These are phyloP conservation scores for Lepidium africanum DNA, from an alignment of 345 rosid genomes.

Conservation along the genomic window DNA sequence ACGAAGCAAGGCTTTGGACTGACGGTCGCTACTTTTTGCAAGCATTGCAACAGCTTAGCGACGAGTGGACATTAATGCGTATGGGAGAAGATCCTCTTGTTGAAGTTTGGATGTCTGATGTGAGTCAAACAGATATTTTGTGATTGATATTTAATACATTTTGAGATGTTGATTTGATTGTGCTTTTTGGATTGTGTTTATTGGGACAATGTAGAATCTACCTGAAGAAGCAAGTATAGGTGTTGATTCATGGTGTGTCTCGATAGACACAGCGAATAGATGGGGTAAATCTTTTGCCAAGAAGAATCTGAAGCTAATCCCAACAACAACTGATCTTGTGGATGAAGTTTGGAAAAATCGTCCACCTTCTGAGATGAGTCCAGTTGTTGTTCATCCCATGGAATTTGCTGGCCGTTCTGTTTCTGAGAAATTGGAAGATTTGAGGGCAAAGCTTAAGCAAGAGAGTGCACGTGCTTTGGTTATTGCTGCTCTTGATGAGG, in stretches of 20 bases:
- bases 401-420: slow-evolving; percentile 66
- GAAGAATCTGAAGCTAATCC: slow-evolving; percentile 62
- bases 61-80: slow-evolving; percentile 88
- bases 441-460: slow-evolving; percentile 54
- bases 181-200: background rate
- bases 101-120: slow-evolving; percentile 80
- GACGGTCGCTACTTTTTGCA: slow-evolving; percentile 93
- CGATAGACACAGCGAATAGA: slow-evolving; percentile 71
- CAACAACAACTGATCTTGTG: slow-evolving; percentile 65
- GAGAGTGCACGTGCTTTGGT: slow-evolving; percentile 60
- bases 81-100: slow-evolving; percentile 83
- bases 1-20: slow-evolving; percentile 83
- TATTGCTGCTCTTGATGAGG: slow-evolving; percentile 88
- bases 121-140: slow-evolving; percentile 21
- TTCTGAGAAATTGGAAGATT: slow-evolving; percentile 47
- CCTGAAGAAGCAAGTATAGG: slow-evolving; percentile 63
- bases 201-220: slow-evolving; percentile 47
- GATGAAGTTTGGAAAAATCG: slow-evolving; percentile 78
- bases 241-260: slow-evolving; percentile 82
- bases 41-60: slow-evolving; percentile 71
- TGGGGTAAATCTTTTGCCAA: slow-evolving; percentile 62
- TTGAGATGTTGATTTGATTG: background rate
- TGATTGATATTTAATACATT: background rate
- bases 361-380: slow-evolving; percentile 55
- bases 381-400: slow-evolving; percentile 55